Base-by-base conservation (phyloP, 805 yeast species). In the Yarrowia bubula region DNA sequence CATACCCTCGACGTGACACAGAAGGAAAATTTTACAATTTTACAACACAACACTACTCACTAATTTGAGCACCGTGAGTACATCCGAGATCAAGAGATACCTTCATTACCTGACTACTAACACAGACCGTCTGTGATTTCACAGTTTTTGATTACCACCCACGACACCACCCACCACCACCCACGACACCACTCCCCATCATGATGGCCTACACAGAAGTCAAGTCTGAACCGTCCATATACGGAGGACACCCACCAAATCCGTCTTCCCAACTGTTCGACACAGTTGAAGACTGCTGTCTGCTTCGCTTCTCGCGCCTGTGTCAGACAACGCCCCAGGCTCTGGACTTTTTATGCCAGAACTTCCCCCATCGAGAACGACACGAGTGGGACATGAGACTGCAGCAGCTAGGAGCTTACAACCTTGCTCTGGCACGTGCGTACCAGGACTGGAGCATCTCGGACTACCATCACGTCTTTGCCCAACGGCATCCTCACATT, bases 171-270 rank as follows among this genome's bases (percentile, higher is more conserved):
- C 17, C 9, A 37, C 39, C 22, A 9, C 9, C 14, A 14, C 28
- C 14, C 15, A 8, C 33, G 11, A 13, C 18, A 47, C 18, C 14
- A 22, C 17, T 32, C 11, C 14, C 14, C 43, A 28, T 14, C 9
- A 51, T 51, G 60, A 51, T 51, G 60, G 60, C 60, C 18, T 51
- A 51, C 44, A 51, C 60, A 38, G 60, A 51, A 28, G 37, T 38
- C 35, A 51, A 51, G 60, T 28, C 60, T 33, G 60, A 51, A 10
- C 46, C n/a, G 44, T 31, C 60, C 44, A 28, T 51, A 51, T 51
- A 51, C 44, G 44, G 44, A 4, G 35, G 44, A 7, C 60, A 51
- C 42, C 44, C 44, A 2, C 60, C 9, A 9, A 8, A 37, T 7
- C 60, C 46, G 3, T 6, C 60, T 1, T n/a, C 13, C 22, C 46